A percentile compares a stretch with the other conserved stretches of the same genome.
These are phyloP conservation scores for Phytophthora pisi DNA, from an alignment of 352 stramenopile species.

Conservation along the genomic window DNA sequence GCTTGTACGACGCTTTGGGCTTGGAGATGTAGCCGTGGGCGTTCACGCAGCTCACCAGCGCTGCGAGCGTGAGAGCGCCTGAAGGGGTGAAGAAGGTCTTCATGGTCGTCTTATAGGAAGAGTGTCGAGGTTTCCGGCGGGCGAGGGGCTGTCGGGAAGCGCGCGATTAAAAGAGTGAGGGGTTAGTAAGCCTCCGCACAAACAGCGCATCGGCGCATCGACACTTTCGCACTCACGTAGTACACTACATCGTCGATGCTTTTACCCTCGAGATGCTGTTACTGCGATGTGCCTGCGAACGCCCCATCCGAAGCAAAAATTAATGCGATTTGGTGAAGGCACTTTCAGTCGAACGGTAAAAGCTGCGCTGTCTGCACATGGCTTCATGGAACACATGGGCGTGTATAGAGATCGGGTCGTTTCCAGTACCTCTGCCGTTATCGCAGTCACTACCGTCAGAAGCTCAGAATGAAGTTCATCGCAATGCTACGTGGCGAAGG, in stretches of 20 bases:
- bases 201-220: background rate
- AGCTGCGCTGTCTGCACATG: conserved; percentile 6
- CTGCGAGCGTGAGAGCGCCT: conserved; percentile 14
- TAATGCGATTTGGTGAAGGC: conserved; percentile 1
- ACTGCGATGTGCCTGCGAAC: conserved; percentile 8
- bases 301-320: conserved; percentile 24
- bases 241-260: background rate
- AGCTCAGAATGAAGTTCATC: background rate
- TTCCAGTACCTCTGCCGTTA: background rate
- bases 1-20: conserved; percentile 34
- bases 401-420: background rate
- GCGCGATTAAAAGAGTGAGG: conserved; percentile 7
- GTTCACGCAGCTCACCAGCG: conserved; percentile 14
- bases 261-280: background rate
- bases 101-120: conserved; percentile 8
- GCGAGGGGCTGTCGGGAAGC: background rate
- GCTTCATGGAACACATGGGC: background rate
- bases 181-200: background rate
- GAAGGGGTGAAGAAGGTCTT: conserved; percentile 12
- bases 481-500: background rate
- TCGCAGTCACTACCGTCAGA: background rate
- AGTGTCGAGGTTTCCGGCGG: background rate
- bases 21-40: conserved; percentile 32
- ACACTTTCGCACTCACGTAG: background rate
- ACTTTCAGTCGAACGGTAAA: conserved; percentile 12